These are phyloP conservation scores for Cercophora samala DNA, from an alignment of 495 filamentous ascomycete species.

Conservation along the genomic window DNA sequence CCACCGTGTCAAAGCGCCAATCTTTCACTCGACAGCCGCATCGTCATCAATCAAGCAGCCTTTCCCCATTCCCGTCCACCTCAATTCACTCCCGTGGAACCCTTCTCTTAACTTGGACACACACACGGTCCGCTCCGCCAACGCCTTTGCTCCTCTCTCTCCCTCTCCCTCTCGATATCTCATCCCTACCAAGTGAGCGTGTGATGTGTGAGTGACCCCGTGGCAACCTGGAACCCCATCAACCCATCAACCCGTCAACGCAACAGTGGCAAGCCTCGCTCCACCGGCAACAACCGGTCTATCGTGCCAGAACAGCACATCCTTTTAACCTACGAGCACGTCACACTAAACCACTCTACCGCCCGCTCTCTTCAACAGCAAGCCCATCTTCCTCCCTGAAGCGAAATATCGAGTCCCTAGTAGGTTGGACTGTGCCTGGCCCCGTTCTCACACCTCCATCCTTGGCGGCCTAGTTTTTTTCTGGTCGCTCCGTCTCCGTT, in stretches of 20 bases:
- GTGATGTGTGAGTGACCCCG: neutral
- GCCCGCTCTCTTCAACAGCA: slow-evolving; percentile 5
- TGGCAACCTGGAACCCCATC: too few relatives aligned
- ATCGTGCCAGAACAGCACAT: slow-evolving; percentile 9
- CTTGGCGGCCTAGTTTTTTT: slow-evolving; percentile 20
- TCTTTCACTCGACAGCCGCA: slow-evolving; percentile 5
- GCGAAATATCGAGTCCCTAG: neutral
- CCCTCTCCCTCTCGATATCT: neutral
- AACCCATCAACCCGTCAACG: neutral
- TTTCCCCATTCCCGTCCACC: slow-evolving; percentile 1
- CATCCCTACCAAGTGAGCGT: neutral
- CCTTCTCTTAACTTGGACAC: neutral
- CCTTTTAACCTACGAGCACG: neutral
- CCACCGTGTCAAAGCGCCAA: slow-evolving; percentile 5
- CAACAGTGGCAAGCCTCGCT: slow-evolving; percentile 4
- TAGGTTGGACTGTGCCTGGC: slow-evolving; percentile 3
- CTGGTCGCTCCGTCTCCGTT: slow-evolving; percentile 10
- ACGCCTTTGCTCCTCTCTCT: neutral
- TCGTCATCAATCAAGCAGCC: slow-evolving; percentile 6
- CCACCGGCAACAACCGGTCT: slow-evolving; percentile 7
- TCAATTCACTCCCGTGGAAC: neutral
- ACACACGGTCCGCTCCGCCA: neutral
- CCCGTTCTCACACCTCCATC: slow-evolving; percentile 14
- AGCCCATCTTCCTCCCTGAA: neutral
- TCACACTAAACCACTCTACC: neutral